Conservation (phyloP, 371 early-diverging fungal species). For the Mycotypha africana region DNA sequence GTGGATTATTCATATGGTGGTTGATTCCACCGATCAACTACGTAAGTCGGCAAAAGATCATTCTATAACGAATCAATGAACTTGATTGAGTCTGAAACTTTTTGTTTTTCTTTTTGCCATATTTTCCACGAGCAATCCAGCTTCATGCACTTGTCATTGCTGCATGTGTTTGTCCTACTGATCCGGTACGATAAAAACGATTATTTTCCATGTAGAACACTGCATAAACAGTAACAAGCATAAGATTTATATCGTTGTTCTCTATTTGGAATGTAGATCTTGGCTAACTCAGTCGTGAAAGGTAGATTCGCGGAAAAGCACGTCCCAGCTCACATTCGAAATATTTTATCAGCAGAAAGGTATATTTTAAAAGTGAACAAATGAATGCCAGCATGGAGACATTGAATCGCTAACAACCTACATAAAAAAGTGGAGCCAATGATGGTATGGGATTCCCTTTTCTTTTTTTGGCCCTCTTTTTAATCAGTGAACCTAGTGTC, state of each 20-base stretch:
- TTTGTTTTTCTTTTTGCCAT: no score
- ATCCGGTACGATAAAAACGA: no score
- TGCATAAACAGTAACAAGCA: no score
- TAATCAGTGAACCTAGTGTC: conserved; percentile 51
- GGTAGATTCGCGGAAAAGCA: conserved; percentile 96
- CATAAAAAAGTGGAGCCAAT: conserved; percentile 62
- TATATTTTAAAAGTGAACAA: conserved; percentile 7
- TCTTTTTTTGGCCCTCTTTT: conserved; percentile 73
- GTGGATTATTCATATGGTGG: conserved; percentile 65
- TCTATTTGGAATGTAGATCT: no score
- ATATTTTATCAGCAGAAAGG: conserved; percentile 87
- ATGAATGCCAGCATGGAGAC: no score
- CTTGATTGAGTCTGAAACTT: no score
- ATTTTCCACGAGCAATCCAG: no score
- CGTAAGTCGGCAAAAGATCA: conserved; percentile 35
- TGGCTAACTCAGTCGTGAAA: conserved; percentile 93
- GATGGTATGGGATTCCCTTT: conserved; percentile 90
- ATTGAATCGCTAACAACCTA: no score
- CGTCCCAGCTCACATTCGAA: conserved; percentile 83
- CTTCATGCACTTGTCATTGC: conserved; percentile 76
- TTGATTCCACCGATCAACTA: conserved; percentile 59
- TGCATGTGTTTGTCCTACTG: conserved; percentile 92
- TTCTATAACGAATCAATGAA: no score
- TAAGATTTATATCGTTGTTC: no score
- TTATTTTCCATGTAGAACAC: no score